Evolutionary conservation across 2,329 filamentous ascomycete genomes (phyloP).

Genomic region (Pseudogymnoascus sp.): DNA sequence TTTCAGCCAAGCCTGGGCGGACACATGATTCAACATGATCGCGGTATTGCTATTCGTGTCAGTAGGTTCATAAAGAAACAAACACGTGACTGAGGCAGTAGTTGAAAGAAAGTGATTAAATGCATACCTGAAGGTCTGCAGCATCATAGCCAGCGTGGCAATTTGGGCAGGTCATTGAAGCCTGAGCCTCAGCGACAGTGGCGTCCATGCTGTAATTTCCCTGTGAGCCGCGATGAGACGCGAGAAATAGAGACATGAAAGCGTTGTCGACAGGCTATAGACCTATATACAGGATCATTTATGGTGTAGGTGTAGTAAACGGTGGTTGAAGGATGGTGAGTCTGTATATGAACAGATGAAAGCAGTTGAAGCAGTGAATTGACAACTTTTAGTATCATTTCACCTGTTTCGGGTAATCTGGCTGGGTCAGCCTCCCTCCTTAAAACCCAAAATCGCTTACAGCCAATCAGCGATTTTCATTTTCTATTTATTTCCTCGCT

Average conservation of each 20-base stretch:
- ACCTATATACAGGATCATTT: neutral
- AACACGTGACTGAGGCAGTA: neutral
- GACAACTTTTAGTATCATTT: slow-evolving; percentile 7
- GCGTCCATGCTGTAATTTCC: neutral
- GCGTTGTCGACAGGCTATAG: neutral
- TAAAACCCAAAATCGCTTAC: neutral
- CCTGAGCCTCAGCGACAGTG: neutral
- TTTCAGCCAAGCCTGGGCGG: slow-evolving; percentile 16
- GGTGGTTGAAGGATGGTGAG: neutral
- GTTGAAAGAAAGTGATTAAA: slow-evolving; percentile 4
- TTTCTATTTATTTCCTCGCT: slow-evolving; percentile 3
- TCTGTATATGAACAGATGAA: neutral
- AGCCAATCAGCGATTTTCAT: slow-evolving; percentile 5
- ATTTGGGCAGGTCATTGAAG: neutral
- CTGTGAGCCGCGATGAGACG: neutral
- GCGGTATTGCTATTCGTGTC: slow-evolving; percentile 22
- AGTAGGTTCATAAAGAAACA: slow-evolving; percentile 5
- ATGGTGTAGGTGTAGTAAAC: too few relatives aligned
- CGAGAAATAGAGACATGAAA: neutral
- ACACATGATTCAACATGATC: slow-evolving; percentile 25
- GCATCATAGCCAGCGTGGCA: neutral
- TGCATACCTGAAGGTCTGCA: neutral
- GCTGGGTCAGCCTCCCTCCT: neutral
- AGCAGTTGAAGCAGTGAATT: neutral
- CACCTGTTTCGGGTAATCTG: slow-evolving; percentile 7